Conservation (phyloP, 306 rosid genomes). For the Canavalia ensiformis region DNA sequence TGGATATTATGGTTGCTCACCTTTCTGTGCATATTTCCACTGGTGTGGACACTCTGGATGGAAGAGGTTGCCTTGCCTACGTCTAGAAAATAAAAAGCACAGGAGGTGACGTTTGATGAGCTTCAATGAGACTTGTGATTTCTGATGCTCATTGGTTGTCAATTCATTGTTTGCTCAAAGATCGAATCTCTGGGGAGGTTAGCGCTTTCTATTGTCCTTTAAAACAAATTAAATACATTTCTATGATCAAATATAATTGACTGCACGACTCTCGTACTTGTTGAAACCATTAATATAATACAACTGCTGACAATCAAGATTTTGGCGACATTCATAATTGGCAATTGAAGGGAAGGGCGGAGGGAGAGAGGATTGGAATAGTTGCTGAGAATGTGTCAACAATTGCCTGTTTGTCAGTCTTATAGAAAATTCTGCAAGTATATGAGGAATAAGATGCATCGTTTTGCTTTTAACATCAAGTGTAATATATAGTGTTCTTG, state of each 20-base stretch:
- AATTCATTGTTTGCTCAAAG: too few species aligned
- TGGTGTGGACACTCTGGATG: neutral
- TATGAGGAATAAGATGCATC: neutral
- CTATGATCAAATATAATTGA: neutral
- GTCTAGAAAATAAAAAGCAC: neutral
- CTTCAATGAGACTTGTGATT: neutral
- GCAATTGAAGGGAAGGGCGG: neutral
- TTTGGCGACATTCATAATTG: neutral
- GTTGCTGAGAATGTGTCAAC: neutral
- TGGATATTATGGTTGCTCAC: conserved; percentile 6
- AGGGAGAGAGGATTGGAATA: neutral
- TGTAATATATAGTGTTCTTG: conserved; percentile 3
- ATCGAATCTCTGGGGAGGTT: neutral
- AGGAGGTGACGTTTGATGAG: conserved; percentile 1
- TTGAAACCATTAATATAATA: neutral
- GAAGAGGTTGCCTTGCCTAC: too few species aligned
- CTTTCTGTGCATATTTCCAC: neutral
- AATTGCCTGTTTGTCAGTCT: neutral
- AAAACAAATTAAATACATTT: neutral
- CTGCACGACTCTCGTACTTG: neutral
- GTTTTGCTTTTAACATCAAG: neutral
- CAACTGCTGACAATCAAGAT: neutral
- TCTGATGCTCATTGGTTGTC: neutral
- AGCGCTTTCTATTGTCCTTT: too few species aligned
- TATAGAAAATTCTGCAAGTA: conserved; percentile 4